phyloP scores from a whole-genome alignment of 208 protist species.

The Leishmania mexicana region DNA sequence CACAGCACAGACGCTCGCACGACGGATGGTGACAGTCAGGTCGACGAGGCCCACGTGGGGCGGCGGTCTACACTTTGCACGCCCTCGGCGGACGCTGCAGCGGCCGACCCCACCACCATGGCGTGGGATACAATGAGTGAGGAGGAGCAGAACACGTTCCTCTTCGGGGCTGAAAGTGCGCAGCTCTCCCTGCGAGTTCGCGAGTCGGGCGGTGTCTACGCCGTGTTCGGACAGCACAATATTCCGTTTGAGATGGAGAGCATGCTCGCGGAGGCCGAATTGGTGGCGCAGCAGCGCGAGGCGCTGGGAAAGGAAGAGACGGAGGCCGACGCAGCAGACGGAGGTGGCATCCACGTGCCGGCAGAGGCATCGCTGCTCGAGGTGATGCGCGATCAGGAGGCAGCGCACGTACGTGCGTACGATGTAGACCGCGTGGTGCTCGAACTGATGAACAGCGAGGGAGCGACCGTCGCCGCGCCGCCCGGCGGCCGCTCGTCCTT shows the following conservation, averaged over 20 bases:
- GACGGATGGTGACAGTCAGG: not conserved
- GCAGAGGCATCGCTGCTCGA: not conserved
- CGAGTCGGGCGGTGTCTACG: conserved; percentile 25
- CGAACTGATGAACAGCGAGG: conserved; percentile 17
- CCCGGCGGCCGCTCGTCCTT: not conserved
- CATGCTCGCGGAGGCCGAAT: conserved; percentile 3
- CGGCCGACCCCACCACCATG: not conserved
- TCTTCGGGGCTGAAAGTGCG: conserved; percentile 37
- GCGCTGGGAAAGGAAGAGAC: not conserved
- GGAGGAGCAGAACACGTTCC: conserved; percentile 38
- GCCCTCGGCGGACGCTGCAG: not conserved
- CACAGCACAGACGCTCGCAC: not conserved
- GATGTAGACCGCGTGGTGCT: conserved; percentile 35
- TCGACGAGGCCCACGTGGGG: not conserved
- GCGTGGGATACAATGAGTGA: conserved; percentile 29
- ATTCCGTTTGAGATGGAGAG: conserved; percentile 19
- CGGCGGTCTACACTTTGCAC: not conserved
- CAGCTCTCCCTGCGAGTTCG: conserved; percentile 13
- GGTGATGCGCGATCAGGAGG: conserved; percentile 17
- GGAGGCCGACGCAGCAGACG: not conserved
- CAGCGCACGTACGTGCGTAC: conserved; percentile 18
- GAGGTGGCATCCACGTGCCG: not conserved
- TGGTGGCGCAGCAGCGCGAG: not conserved
- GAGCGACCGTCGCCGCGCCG: not conserved
- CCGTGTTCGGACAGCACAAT: conserved; percentile 22